Evolutionary conservation across 805 yeast species (phyloP).

Genomic region (Yamadazyma ubonensis): DNA sequence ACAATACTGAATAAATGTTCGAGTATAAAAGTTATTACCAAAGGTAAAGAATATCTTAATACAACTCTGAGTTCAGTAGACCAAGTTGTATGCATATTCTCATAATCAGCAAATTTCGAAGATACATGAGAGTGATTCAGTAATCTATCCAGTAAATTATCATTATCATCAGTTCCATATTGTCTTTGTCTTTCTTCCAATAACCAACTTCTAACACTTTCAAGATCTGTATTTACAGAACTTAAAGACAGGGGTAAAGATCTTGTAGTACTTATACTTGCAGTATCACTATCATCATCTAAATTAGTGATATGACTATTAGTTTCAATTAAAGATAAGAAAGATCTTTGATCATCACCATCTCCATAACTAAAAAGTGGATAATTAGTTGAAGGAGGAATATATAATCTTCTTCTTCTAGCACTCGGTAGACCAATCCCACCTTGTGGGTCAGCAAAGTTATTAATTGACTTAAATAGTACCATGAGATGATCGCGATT

Average conservation of each 20-base stretch:
- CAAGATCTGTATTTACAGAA: slow-evolving; percentile 40
- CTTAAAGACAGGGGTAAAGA: slow-evolving; percentile 41
- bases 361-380: slow-evolving; percentile 44
- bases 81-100: slow-evolving; percentile 26
- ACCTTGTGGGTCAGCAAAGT: slow-evolving; percentile 40
- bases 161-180: slow-evolving; percentile 21
- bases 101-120: slow-evolving; percentile 25
- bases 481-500: slow-evolving; percentile 28
- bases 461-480: slow-evolving; percentile 38
- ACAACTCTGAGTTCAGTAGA: slow-evolving; percentile 29
- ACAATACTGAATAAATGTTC: slow-evolving; percentile 46
- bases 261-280: slow-evolving; percentile 41
- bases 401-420: slow-evolving; percentile 39
- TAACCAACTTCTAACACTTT: slow-evolving; percentile 32
- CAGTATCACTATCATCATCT: slow-evolving; percentile 37
- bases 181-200: slow-evolving; percentile 41
- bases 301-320: slow-evolving; percentile 29
- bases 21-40: slow-evolving; percentile 39
- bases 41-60: slow-evolving; percentile 36
- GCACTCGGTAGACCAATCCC: slow-evolving; percentile 32
- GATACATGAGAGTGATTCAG: slow-evolving; percentile 13
- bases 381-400: slow-evolving; percentile 44
- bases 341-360: slow-evolving; percentile 45
- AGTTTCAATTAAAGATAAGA: slow-evolving; percentile 38
- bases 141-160: slow-evolving; percentile 12